A percentile compares a stretch with the other conserved stretches of the same genome.
phyloP scores from a whole-genome alignment of 2,329 filamentous ascomycete genomes.

The Akanthomyces uredinophilus region DNA sequence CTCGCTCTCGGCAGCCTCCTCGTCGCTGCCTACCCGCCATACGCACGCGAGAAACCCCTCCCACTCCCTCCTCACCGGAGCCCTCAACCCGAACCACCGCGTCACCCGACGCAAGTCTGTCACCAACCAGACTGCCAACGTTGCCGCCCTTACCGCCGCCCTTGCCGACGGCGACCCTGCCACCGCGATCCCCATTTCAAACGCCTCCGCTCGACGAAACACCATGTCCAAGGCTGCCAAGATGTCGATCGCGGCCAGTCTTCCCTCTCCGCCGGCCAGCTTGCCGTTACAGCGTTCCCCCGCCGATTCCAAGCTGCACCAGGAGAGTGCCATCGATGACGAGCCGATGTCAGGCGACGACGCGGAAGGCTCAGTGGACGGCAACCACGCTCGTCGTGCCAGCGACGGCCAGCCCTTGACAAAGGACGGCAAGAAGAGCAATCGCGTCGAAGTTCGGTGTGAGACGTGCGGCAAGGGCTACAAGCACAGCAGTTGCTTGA shows the following conservation, averaged over 20 bases:
- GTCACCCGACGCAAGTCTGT: constrained; percentile 93
- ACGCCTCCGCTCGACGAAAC: constrained; percentile 54
- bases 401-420: constrained; percentile 82
- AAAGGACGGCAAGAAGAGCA: constrained; percentile 81
- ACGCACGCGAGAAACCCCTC: constrained; percentile 71
- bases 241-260: constrained; percentile 49
- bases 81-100: constrained; percentile 76
- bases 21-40: constrained; percentile 56
- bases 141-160: constrained; percentile 69
- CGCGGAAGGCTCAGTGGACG: constrained; percentile 42
- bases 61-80: constrained; percentile 71
- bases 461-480: constrained; percentile 99
- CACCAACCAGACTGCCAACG: constrained; percentile 66
- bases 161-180: constrained; percentile 61
- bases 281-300: constrained; percentile 55
- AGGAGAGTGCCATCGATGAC: constrained; percentile 65
- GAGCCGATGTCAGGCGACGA: constrained; percentile 56
- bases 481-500: constrained; percentile 99
- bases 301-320: constrained; percentile 43
- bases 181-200: constrained; percentile 52
- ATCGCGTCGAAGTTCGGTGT: constrained; percentile 83
- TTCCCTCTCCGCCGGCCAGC: constrained; percentile 62
- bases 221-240: constrained; percentile 61
- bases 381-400: constrained; percentile 54
- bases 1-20: constrained; percentile 51